Evolutionary conservation across 305 asterid species (phyloP).

Genomic region (Rubia peregrina): DNA sequence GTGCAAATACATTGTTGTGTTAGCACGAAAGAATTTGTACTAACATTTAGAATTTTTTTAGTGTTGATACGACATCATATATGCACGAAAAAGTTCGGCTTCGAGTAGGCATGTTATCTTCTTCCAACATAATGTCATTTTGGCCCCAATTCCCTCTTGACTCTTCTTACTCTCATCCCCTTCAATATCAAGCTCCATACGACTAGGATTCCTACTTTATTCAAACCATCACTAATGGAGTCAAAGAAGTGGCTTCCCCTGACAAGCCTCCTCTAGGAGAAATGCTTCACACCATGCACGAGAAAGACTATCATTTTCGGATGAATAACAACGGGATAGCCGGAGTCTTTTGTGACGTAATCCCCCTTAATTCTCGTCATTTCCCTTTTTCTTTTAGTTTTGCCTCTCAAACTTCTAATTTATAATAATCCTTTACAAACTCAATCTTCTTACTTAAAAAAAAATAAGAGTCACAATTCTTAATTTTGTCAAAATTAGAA

Average conservation of each 20-base stretch:
- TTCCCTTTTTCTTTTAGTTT: too few species aligned
- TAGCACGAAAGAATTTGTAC: not conserved
- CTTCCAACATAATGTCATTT: conserved; percentile 24
- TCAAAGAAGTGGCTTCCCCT: conserved; percentile 65
- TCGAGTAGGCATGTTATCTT: conserved; percentile 32
- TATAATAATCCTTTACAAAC: too few species aligned
- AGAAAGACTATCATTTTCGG: conserved; percentile 52
- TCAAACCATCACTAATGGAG: conserved; percentile 56
- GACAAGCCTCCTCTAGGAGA: conserved; percentile 48
- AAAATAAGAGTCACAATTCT: too few species aligned
- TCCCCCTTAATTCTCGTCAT: too few species aligned
- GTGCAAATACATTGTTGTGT: too few species aligned
- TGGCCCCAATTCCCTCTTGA: conserved; percentile 23
- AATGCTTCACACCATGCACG: conserved; percentile 52
- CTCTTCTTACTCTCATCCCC: conserved; percentile 26
- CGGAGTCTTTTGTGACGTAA: too few species aligned
- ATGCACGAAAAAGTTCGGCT: conserved; percentile 35
- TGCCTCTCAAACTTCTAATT: too few species aligned
- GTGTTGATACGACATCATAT: too few species aligned
- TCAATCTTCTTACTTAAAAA: too few species aligned
- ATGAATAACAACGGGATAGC: conserved; percentile 16
- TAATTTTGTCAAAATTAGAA: too few species aligned
- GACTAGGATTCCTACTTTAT: conserved; percentile 61
- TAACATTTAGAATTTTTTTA: too few species aligned
- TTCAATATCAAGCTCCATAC: conserved; percentile 47